phyloP scores from a whole-genome alignment of 306 rosid genomes.

The Glycyrrhiza uralensis region DNA sequence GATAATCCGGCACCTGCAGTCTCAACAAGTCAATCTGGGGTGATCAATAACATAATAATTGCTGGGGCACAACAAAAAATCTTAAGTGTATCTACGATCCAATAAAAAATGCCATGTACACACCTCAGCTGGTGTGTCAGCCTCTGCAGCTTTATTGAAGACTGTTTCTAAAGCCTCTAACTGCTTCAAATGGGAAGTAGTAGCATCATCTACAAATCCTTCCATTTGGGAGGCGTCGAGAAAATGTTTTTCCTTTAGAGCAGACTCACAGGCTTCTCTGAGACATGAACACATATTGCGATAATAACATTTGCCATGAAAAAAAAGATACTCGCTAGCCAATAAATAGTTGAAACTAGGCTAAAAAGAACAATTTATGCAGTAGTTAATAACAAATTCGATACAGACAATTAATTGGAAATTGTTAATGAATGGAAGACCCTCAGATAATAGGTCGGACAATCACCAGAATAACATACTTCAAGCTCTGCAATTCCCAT shows the following conservation, averaged over 20 bases:
- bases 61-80: not conserved
- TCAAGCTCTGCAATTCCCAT: constrained; percentile 75
- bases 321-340: not conserved
- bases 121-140: constrained; percentile 69
- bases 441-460: constrained; percentile 34
- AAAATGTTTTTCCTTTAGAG: constrained; percentile 38
- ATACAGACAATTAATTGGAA: not conserved
- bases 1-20: constrained; percentile 78
- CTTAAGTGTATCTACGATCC: not conserved
- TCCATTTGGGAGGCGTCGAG: constrained; percentile 36
- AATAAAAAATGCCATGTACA: not conserved
- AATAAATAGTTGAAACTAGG: not conserved
- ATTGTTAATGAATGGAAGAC: constrained; percentile 5
- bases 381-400: not conserved
- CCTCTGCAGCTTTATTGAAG: constrained; percentile 59
- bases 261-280: constrained; percentile 48
- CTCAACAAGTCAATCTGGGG: constrained; percentile 2
- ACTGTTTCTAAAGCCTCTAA: constrained; percentile 52
- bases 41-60: not conserved
- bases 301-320: not conserved
- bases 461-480: constrained; percentile 53
- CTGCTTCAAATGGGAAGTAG: constrained; percentile 37
- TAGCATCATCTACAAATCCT: constrained; percentile 61
- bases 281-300: constrained; percentile 11
- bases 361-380: not conserved